Conservation (phyloP, 1,284 basidiomycete genomes). For the Pyrrhoderma noxium region DNA sequence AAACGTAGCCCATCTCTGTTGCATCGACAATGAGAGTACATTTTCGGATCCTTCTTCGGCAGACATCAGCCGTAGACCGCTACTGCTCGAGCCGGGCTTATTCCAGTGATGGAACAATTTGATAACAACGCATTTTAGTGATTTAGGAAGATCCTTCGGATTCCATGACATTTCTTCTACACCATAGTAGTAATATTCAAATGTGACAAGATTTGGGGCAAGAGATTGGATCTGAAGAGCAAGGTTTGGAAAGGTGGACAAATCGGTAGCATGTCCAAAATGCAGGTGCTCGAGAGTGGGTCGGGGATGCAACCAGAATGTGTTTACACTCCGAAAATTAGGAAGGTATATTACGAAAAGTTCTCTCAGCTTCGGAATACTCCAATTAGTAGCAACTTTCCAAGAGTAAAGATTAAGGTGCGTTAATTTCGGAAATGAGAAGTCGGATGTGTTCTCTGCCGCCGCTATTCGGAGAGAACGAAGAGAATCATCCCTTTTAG, state of each 20-base stretch:
- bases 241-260: constrained; percentile 8
- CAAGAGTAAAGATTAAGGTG: constrained; percentile 5
- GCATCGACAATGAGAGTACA: background rate
- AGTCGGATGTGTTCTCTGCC: background rate
- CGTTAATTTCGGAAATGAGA: constrained; percentile 1
- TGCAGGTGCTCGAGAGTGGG: background rate
- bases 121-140: constrained; percentile 8
- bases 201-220: constrained; percentile 1
- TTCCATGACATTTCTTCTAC: constrained; percentile 8
- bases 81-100: background rate
- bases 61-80: background rate
- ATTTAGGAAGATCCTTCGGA: constrained; percentile 3
- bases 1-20: constrained; percentile 6
- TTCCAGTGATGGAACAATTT: constrained; percentile 10
- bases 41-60: background rate
- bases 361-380: constrained; percentile 3
- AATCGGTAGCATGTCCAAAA: constrained; percentile 10
- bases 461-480: constrained; percentile 6
- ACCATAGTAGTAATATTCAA: constrained; percentile 15
- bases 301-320: constrained; percentile 1
- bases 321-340: constrained; percentile 1
- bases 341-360: constrained; percentile 5
- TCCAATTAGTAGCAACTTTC: constrained; percentile 6
- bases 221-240: background rate
- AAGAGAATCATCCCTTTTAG: background rate